Evolutionary conservation across 371 early-diverging fungal genomes (phyloP).

Genomic region (Umbelopsis sp.): DNA sequence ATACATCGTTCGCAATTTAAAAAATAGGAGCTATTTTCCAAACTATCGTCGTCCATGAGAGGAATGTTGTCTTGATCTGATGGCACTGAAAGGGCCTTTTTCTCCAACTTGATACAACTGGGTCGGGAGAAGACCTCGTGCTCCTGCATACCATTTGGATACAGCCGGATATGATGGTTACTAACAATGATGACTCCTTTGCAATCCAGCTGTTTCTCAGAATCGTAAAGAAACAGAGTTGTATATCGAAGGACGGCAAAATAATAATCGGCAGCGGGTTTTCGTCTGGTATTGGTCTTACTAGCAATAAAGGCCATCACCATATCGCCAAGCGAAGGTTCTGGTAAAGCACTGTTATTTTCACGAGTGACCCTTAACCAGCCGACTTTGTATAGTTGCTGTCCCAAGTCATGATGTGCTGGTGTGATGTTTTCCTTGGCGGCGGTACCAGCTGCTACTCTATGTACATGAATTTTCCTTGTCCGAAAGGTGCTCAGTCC

Average conservation of each 20-base stretch:
- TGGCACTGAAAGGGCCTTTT: slow-evolving; percentile 21
- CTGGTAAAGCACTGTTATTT: slow-evolving; percentile 29
- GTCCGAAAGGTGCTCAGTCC: slow-evolving; percentile 14
- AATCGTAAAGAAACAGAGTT: slow-evolving; percentile 83
- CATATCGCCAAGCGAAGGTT: slow-evolving; percentile 41
- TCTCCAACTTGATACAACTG: slow-evolving; percentile 52
- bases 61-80: slow-evolving; percentile 19
- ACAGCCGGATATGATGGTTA: slow-evolving; percentile 67
- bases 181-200: slow-evolving; percentile 73
- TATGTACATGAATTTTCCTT: slow-evolving; percentile 11
- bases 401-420: not conserved
- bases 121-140: slow-evolving; percentile 63
- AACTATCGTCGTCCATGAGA: slow-evolving; percentile 1
- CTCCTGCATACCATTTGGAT: slow-evolving; percentile 62
- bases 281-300: slow-evolving; percentile 29
- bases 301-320: slow-evolving; percentile 42
- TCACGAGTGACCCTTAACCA: slow-evolving; percentile 52
- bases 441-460: slow-evolving; percentile 16
- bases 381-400: slow-evolving; percentile 49
- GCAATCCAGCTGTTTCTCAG: slow-evolving; percentile 81
- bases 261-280: slow-evolving; percentile 52
- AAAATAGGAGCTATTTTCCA: slow-evolving; percentile 39
- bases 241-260: slow-evolving; percentile 82
- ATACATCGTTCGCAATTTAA: slow-evolving; percentile 61
- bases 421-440: slow-evolving; percentile 8